These are phyloP conservation scores for Colletotrichum sp. DNA, from an alignment of 2,329 filamentous ascomycete genomes.

Conservation along the genomic window DNA sequence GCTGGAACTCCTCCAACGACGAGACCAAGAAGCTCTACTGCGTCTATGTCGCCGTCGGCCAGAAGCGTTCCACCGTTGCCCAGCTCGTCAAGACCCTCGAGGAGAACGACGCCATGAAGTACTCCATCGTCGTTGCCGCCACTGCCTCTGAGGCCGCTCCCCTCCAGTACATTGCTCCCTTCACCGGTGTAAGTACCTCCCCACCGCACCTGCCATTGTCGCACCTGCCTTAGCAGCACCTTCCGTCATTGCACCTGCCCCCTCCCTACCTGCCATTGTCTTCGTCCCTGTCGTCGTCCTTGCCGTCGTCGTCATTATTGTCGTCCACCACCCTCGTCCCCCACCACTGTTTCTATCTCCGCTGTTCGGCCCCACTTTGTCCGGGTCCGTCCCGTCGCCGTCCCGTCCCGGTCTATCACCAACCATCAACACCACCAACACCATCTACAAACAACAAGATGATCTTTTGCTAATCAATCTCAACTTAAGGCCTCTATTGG, in stretches of 20 bases:
- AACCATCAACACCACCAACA: not conserved
- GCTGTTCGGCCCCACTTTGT: not conserved
- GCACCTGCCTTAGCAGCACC: not conserved
- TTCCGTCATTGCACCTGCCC: not conserved
- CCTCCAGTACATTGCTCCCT: conserved; percentile 92
- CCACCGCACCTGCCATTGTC: not conserved
- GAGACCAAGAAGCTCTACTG: conserved; percentile 99
- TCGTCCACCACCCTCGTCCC: not conserved
- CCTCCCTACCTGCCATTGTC: not conserved
- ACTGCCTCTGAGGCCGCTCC: conserved; percentile 97
- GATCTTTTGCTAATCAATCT: not conserved
- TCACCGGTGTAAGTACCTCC: conserved; percentile 66
- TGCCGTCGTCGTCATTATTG: not conserved
- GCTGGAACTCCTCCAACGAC: conserved; percentile 88
- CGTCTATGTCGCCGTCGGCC: conserved; percentile 97
- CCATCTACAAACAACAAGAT: not conserved
- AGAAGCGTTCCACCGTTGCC: conserved; percentile 99
- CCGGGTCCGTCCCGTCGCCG: not conserved
- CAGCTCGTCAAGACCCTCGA: conserved; percentile 99
- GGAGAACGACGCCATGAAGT: conserved; percentile 99
- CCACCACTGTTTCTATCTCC: not conserved
- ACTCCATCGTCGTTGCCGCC: conserved; percentile 90
- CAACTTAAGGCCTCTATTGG: conserved; percentile 46
- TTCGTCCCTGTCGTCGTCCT: not conserved
- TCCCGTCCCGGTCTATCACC: not conserved